These are phyloP conservation scores for Cladosporium sp. DNA, from an alignment of 2,329 filamentous ascomycete species.

Conservation along the genomic window DNA sequence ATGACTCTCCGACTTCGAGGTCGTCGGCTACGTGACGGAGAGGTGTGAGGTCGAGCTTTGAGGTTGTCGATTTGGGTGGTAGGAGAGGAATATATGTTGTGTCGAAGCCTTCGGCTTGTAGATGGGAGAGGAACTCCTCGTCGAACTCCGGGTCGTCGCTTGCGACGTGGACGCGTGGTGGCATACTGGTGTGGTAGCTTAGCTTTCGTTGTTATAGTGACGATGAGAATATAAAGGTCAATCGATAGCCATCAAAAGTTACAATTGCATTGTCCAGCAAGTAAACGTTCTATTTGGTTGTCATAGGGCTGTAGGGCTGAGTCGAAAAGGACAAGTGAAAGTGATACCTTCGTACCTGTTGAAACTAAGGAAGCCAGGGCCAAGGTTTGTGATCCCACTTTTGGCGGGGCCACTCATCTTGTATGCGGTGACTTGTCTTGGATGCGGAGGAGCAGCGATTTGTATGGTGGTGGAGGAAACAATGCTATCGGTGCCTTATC, in stretches of 20 bases:
- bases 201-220: not conserved
- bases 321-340: not conserved
- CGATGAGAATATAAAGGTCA: too few species aligned
- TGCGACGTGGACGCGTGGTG: conserved; percentile 18
- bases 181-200: not conserved
- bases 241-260: too few species aligned
- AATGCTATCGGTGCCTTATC: not conserved
- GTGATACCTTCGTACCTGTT: conserved; percentile 18
- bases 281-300: not conserved
- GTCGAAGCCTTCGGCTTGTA: conserved; percentile 42
- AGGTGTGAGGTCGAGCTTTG: conserved; percentile 14
- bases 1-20: conserved; percentile 31
- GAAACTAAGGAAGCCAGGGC: conserved; percentile 24
- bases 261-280: too few species aligned
- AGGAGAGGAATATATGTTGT: conserved; percentile 34
- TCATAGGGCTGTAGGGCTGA: not conserved
- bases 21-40: conserved; percentile 36
- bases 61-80: conserved; percentile 29
- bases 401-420: not conserved
- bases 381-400: conserved; percentile 12
- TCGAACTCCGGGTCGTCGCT: conserved; percentile 36
- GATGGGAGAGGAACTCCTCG: conserved; percentile 34
- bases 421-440: not conserved
- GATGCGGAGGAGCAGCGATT: not conserved
- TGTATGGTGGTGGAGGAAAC: too few species aligned